A percentile compares a stretch with the other conserved stretches of the same genome.
Evolutionary conservation across 1,139 yeast genomes (phyloP).

Genomic region (Blastobotrys ciferrii): DNA sequence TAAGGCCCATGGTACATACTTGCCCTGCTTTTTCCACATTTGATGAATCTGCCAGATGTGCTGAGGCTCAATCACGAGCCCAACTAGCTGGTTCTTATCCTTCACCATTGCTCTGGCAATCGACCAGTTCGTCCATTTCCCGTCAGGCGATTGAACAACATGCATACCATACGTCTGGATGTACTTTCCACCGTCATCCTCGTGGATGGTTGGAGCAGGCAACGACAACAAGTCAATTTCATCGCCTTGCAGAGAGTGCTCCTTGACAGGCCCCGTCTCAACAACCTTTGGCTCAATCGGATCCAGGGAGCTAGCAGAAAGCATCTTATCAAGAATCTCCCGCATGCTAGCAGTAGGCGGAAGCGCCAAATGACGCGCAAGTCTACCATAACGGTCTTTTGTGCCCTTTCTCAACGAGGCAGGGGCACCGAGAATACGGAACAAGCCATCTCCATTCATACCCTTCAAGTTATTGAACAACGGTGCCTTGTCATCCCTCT

Average conservation of each 20-base stretch:
- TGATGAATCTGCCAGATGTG: conserved; percentile 7
- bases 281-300: conserved; percentile 2
- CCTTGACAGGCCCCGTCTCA: conserved; percentile 1
- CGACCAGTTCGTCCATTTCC: conserved; percentile 10
- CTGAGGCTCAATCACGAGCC: conserved; percentile 3
- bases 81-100: conserved; percentile 3
- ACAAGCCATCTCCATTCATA: not conserved
- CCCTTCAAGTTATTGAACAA: conserved; percentile 4
- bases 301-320: not conserved
- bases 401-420: not conserved
- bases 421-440: conserved; percentile 5
- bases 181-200: conserved; percentile 8
- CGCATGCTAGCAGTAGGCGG: conserved; percentile 1
- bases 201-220: conserved; percentile 2
- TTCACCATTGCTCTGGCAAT: conserved; percentile 8
- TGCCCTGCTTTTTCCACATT: conserved; percentile 9
- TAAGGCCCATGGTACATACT: conserved; percentile 8
- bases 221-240: not conserved
- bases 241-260: not conserved
- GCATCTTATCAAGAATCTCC: conserved; percentile 1
- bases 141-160: conserved; percentile 6
- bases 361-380: not conserved
- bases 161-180: conserved; percentile 8
- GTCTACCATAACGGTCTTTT: not conserved
- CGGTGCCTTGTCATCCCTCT: conserved; percentile 3